phyloP scores from a whole-genome alignment of 306 rosid species.

The Comarum palustre region DNA sequence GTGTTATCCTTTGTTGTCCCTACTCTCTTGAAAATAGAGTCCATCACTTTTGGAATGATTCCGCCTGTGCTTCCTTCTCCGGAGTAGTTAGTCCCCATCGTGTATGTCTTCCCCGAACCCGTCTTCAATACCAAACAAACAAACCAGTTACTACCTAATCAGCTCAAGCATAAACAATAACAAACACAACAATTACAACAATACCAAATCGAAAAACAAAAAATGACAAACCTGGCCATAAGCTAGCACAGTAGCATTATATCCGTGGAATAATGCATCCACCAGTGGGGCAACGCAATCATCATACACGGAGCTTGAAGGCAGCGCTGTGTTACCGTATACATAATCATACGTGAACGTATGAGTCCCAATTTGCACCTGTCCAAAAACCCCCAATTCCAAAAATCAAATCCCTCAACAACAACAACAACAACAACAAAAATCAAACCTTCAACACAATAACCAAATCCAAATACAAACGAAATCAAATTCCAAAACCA shows the following conservation, averaged over 20 bases:
- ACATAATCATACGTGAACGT: slow-evolving; percentile 81
- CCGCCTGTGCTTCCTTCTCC: slow-evolving; percentile 66
- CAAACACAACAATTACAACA: not conserved
- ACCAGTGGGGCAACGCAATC: slow-evolving; percentile 88
- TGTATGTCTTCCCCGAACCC: slow-evolving; percentile 84
- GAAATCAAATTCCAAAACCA: not conserved
- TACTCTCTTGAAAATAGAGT: slow-evolving; percentile 50
- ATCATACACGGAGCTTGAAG: slow-evolving; percentile 46
- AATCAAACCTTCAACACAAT: not conserved
- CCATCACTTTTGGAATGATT: slow-evolving; percentile 73
- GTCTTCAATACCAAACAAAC: slow-evolving; percentile 47
- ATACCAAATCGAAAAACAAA: not conserved
- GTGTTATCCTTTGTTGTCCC: slow-evolving; percentile 39
- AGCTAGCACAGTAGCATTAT: slow-evolving; percentile 94
- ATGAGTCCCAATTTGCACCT: slow-evolving; percentile 92
- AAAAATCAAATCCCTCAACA: not conserved
- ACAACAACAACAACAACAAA: not conserved
- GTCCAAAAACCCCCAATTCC: not conserved
- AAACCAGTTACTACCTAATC: not conserved
- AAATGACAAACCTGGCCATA: slow-evolving; percentile 75
- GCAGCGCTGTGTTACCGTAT: slow-evolving; percentile 52
- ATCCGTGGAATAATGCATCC: slow-evolving; percentile 78
- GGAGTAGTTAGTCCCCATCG: slow-evolving; percentile 61
- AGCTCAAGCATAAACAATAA: not conserved
- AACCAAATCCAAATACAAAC: not conserved